Base-by-base conservation (phyloP, 768 basidiomycete species). In the Agaricus sinodeliciosus region DNA sequence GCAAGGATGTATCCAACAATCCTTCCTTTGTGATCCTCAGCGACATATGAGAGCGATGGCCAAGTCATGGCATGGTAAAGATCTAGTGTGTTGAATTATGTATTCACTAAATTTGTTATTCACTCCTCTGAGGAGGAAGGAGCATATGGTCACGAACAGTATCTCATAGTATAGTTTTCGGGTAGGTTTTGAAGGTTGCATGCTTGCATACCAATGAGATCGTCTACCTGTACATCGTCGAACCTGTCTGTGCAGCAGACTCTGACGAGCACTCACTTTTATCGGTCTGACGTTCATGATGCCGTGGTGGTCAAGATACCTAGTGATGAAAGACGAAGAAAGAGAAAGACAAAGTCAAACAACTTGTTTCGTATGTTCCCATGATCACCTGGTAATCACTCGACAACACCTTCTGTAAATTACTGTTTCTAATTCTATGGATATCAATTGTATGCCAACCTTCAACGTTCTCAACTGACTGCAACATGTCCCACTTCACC, bases 1-100 rank as follows among this genome's bases (percentile, higher is more conserved):
- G 90, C 94, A 44, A 97, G 73, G 54, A 96, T 94, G 67, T 97
- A 97, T 34, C 94, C 94, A 12, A 96, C 93, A 50, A 97, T 86
- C 54, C 90, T 80, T 9, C 94, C 94, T 60, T 90, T 84, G 59
- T 85, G 81, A 61, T 95, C 93, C 66, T 94, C 91, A 1, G 94
- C 94, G 2, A 97, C 93, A 58, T 88, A 96, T 9, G 93, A 95
- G 18, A 97, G 76, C 34, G 88, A 83, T 1, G 94, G 94, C 94
- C 94, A 97, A n/a, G 91, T 90, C 71, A 95, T 76, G 8, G 84
- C 81, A 63, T 96, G 94, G 67, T 94, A 97, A 43, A 95, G 77
- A 67, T 94, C 91, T 76, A 51, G 51, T 34, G 25, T 45, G 37
- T 54, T 47, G 28, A 48, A 41, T 54, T 43, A 54, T 48, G 39